Percentiles rank a stretch among this genome's conserved stretches.
These are phyloP conservation scores for Mycena pura DNA, from an alignment of 768 basidiomycete species.

Conservation along the genomic window DNA sequence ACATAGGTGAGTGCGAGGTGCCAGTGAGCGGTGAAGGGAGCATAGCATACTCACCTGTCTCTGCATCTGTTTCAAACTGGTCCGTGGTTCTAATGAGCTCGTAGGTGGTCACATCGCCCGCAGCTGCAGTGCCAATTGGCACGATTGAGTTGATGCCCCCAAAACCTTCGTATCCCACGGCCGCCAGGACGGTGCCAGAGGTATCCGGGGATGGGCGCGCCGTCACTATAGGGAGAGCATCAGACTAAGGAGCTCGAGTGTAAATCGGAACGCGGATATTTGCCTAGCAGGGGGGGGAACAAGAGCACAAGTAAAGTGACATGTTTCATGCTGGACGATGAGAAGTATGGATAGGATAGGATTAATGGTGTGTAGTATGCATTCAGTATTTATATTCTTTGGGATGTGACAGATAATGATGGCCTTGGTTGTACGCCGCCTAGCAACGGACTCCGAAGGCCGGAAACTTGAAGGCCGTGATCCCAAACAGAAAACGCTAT, in stretches of 20 bases:
- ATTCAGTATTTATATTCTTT: constrained; percentile 4
- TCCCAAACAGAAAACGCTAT: no score
- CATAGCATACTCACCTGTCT: neutral
- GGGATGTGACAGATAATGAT: no score
- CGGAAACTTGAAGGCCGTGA: no score
- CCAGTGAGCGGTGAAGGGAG: neutral
- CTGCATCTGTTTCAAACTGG: neutral
- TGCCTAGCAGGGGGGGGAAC: neutral
- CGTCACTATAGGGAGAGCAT: neutral
- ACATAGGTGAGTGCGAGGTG: neutral
- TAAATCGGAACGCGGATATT: neutral
- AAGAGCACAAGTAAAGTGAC: neutral
- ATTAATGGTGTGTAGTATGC: neutral
- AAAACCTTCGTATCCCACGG: neutral
- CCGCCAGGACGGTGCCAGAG: neutral
- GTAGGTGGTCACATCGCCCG: neutral
- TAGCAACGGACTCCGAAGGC: no score
- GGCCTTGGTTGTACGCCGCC: no score
- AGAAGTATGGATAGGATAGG: neutral
- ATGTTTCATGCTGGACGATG: neutral
- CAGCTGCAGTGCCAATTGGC: neutral
- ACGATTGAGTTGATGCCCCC: neutral
- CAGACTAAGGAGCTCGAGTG: neutral
- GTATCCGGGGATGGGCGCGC: constrained; percentile 1
- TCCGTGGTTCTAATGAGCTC: neutral